Base-by-base conservation (phyloP, 106 monocot genomes). In the Dendrobium chrysotoxum region DNA sequence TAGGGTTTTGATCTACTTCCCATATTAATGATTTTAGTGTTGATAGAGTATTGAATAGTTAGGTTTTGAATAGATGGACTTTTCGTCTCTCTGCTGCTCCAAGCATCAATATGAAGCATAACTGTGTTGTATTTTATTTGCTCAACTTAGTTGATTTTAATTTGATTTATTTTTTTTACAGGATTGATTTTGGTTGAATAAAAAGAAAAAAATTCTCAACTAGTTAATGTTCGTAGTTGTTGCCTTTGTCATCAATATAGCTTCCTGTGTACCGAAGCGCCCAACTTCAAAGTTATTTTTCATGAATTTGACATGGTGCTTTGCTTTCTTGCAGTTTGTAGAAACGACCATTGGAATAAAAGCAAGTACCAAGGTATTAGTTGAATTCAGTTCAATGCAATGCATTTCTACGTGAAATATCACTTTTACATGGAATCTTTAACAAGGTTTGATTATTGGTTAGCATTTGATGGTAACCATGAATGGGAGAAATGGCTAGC, bases 291-390 rank as follows among this genome's bases (percentile, higher is more conserved):
- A 61, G 8, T 23, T 5, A 21, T 73, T 44, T 17, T 30, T 75
- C 23, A 17, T 82, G 46, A 35, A 53, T 71, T 77, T 61, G 5
- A 53, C 20, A 65, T 28, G 42, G 41, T 21, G 78, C 35, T n/a
- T 78, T 47, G 54, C 10, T 68, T 68, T 85, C n/a, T 54, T 83
- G 85, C 92, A 95, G 92, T 95, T 95, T 54, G 95, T 95, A 35
- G 95, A 95, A 86, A 84, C 78, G 26, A 81, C 81, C 38, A 67
- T 95, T 77, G 92, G 87, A 45, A 84, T 95, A 41, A 83, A 88
- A 87, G 75, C 89, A 72, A 77, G 80, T 68, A 40, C n/a, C 0
- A 71, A 90, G 95, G 95, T 95, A 90, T 72, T 50, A 7, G 78
- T 28, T 26, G n/a, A 68, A 68, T 6, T n/a, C 20, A 61, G 1